Percentiles rank a stretch among this genome's conserved stretches.
phyloP scores from a whole-genome alignment of 768 basidiomycete genomes.

The Trametes sanguinea region DNA sequence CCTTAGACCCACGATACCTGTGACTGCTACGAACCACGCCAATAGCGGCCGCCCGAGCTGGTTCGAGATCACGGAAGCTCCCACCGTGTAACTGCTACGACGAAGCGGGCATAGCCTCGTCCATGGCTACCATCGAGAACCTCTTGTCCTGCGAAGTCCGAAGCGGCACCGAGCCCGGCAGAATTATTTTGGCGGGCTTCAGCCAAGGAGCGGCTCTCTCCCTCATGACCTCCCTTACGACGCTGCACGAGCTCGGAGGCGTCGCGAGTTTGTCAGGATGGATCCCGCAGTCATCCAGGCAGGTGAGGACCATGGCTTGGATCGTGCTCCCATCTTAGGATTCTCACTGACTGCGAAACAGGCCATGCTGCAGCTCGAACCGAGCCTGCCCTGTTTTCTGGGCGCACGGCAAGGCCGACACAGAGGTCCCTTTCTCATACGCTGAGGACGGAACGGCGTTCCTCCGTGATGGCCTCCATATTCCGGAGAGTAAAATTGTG shows the following conservation, averaged over 20 bases:
- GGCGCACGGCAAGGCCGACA: constrained; percentile 43
- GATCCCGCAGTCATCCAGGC: constrained; percentile 41
- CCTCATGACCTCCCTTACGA: constrained; percentile 42
- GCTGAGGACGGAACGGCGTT: constrained; percentile 38
- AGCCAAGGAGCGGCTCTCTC: constrained; percentile 46
- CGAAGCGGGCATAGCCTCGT: constrained; percentile 36
- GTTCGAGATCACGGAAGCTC: constrained; percentile 43
- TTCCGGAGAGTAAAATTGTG: constrained; percentile 21
- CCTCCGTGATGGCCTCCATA: constrained; percentile 32
- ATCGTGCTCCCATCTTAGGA: not conserved
- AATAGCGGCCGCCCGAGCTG: constrained; percentile 37
- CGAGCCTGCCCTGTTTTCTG: constrained; percentile 45
- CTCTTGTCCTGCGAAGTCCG: constrained; percentile 43
- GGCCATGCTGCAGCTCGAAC: constrained; percentile 38
- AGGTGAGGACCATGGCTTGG: constrained; percentile 29
- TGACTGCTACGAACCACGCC: no score
- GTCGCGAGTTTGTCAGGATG: constrained; percentile 48
- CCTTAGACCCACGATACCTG: no score
- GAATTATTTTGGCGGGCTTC: constrained; percentile 45
- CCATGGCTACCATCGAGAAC: constrained; percentile 39
- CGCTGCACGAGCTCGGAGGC: constrained; percentile 45
- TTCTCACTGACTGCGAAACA: not conserved
- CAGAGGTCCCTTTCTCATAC: constrained; percentile 39
- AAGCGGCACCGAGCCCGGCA: constrained; percentile 37
- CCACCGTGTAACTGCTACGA: constrained; percentile 42